These are phyloP conservation scores for Apium graveolens DNA, from an alignment of 129 eudicot genomes.

Conservation along the genomic window DNA sequence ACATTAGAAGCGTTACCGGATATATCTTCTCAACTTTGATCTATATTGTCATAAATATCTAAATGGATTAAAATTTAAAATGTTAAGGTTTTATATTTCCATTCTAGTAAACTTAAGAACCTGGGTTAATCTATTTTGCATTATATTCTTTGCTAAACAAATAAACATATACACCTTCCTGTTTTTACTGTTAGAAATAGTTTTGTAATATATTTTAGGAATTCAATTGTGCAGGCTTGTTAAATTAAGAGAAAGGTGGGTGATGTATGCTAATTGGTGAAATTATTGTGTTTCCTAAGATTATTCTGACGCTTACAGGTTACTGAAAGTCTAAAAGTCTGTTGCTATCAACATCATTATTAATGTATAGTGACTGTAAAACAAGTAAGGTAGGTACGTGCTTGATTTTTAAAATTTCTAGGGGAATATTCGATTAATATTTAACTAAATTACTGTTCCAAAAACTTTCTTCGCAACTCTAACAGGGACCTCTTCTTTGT, in stretches of 20 bases:
- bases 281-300: not conserved
- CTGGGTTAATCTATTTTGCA: no score
- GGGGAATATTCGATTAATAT: not conserved
- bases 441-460: not conserved
- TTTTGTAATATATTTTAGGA: not conserved
- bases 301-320: not conserved
- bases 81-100: no score
- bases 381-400: not conserved
- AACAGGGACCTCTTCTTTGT: slow-evolving; percentile 5
- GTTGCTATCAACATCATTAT: not conserved
- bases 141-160: not conserved
- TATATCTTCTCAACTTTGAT: no score
- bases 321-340: not conserved
- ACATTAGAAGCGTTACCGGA: no score
- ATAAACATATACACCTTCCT: not conserved
- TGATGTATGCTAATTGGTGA: not conserved
- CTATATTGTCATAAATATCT: no score
- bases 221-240: not conserved
- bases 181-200: not conserved
- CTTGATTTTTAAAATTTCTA: not conserved
- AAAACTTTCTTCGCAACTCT: slow-evolving; percentile 3
- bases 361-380: not conserved
- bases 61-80: no score
- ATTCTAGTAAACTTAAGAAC: no score
- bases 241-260: not conserved